phyloP scores from a whole-genome alignment of 108 stramenopile genomes.

The Stephanodiscus triporus region DNA sequence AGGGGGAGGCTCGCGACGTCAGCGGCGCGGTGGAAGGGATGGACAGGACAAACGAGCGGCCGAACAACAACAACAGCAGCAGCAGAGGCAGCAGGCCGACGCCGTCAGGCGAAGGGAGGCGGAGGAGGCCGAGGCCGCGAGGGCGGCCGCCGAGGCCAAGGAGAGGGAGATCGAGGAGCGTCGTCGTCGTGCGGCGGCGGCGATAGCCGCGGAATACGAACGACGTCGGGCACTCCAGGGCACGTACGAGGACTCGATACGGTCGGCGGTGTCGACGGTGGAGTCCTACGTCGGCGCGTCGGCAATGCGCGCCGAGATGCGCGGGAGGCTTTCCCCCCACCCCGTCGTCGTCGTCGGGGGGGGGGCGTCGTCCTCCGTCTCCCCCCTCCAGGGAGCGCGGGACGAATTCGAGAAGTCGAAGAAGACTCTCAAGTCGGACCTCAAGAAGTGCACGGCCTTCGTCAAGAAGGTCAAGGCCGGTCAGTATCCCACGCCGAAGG shows the following conservation, averaged over 20 bases:
- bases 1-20: slow-evolving; percentile 11
- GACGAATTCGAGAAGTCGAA: slow-evolving; percentile 71
- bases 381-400: slow-evolving; percentile 30
- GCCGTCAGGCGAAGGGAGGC: slow-evolving; percentile 8
- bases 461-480: slow-evolving; percentile 90
- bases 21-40: neutral
- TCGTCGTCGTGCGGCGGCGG: slow-evolving; percentile 1
- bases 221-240: slow-evolving; percentile 29
- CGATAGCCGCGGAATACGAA: slow-evolving; percentile 26
- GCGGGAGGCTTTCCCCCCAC: slow-evolving; percentile 29
- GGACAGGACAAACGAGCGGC: slow-evolving; percentile 25
- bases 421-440: slow-evolving; percentile 90
- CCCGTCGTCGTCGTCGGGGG: neutral
- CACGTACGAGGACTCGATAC: slow-evolving; percentile 25
- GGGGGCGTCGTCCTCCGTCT: neutral
- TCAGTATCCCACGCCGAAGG: slow-evolving; percentile 58
- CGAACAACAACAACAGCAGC: slow-evolving; percentile 9
- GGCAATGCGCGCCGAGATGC: slow-evolving; percentile 15
- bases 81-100: neutral
- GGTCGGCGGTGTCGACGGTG: slow-evolving; percentile 18
- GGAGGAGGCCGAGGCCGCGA: slow-evolving; percentile 6
- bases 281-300: slow-evolving; percentile 23
- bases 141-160: slow-evolving; percentile 1
- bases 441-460: slow-evolving; percentile 96
- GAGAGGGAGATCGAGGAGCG: slow-evolving; percentile 23